Evolutionary conservation across 345 rosid genomes (phyloP).

Genomic region (Limnanthes douglasii): DNA sequence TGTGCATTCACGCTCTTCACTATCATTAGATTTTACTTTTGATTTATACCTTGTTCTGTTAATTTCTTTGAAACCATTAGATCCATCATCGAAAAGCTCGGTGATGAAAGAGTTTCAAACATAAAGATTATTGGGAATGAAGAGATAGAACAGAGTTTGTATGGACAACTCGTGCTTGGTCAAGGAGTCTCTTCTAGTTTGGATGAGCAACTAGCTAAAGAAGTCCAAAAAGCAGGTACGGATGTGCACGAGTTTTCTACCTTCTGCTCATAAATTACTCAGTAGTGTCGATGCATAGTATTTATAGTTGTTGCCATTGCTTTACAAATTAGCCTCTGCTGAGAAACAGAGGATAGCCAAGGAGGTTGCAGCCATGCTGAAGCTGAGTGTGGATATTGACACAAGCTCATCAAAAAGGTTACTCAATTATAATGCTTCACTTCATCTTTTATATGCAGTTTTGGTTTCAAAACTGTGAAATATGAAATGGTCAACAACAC

Average conservation of each 20-base stretch:
- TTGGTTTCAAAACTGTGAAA: too few species aligned
- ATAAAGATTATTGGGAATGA: constrained; percentile 45
- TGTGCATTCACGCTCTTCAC: not conserved
- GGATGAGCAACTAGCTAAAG: constrained; percentile 67
- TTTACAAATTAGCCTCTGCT: constrained; percentile 45
- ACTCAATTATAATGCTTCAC: not conserved
- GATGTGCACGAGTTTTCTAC: not conserved
- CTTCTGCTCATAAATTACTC: too few species aligned
- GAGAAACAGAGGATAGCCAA: constrained; percentile 83
- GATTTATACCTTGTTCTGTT: not conserved
- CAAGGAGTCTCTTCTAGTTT: constrained; percentile 37
- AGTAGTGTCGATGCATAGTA: too few species aligned
- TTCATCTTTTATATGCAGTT: too few species aligned
- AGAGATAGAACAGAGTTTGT: constrained; percentile 64
- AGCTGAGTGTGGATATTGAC: constrained; percentile 66
- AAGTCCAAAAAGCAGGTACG: constrained; percentile 69
- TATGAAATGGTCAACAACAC: too few species aligned
- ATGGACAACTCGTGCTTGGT: constrained; percentile 64
- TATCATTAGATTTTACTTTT: not conserved
- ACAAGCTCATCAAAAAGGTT: constrained; percentile 77
- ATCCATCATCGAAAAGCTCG: constrained; percentile 65
- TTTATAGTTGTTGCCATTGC: constrained; percentile 7
- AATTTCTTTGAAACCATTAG: constrained; percentile 32
- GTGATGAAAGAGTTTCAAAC: constrained; percentile 45
- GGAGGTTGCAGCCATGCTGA: constrained; percentile 82